Percentiles rank a stretch among this genome's conserved stretches.
Conservation (phyloP, 768 basidiomycete genomes). For the Sarcomyxa edulis region DNA sequence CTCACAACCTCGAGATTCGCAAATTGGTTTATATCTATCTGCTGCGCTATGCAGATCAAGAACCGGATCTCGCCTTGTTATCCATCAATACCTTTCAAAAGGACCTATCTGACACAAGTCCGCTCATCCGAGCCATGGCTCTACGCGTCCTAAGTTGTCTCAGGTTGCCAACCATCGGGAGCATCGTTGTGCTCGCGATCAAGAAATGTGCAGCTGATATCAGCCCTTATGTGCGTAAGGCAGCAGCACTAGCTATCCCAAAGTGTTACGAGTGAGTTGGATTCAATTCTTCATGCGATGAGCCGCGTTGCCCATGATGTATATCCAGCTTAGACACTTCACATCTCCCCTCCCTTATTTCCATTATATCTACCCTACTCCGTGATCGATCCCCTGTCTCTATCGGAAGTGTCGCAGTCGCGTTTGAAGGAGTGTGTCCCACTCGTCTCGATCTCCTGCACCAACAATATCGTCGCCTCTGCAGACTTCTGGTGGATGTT, state of each 20-base stretch:
- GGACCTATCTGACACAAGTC: conserved; percentile 88
- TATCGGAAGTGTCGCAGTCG: conserved; percentile 78
- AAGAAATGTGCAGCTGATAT: conserved; percentile 89
- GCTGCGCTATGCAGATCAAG: conserved; percentile 85
- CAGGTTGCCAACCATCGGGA: conserved; percentile 82
- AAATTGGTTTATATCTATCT: conserved; percentile 99
- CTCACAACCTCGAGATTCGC: conserved; percentile 86
- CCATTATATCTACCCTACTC: conserved; percentile 58
- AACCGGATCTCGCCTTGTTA: conserved; percentile 91
- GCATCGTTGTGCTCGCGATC: conserved; percentile 81
- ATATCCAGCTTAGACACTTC: conserved; percentile 61
- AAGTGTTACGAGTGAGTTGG: conserved; percentile 69
- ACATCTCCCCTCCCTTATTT: conserved; percentile 68
- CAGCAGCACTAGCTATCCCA: conserved; percentile 84
- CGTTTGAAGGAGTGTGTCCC: conserved; percentile 86
- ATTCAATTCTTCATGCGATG: not conserved
- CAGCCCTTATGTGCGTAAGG: conserved; percentile 93
- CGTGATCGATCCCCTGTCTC: conserved; percentile 82
- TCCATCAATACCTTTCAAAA: conserved; percentile 99
- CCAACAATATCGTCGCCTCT: conserved; percentile 80
- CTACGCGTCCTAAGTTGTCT: conserved; percentile 90
- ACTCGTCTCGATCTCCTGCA: conserved; percentile 85
- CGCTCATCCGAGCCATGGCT: conserved; percentile 95
- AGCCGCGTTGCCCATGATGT: not conserved
- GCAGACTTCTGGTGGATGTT: conserved; percentile 78